Base-by-base conservation (phyloP, 2,329 filamentous ascomycete species). In the Sporothrix humicola region DNA sequence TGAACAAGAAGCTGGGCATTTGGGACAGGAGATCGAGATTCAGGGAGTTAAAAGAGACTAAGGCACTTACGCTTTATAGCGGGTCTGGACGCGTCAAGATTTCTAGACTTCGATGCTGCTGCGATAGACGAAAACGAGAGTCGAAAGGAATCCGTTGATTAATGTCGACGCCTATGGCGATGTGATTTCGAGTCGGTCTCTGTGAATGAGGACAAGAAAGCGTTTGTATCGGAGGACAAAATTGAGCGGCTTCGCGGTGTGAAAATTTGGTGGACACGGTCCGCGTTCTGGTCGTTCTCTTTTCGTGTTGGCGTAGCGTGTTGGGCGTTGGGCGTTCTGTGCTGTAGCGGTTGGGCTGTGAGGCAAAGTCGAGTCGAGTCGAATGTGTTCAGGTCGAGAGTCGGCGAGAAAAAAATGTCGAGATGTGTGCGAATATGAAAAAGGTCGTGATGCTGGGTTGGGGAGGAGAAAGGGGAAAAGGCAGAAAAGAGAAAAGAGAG, bases 21-120 rank as follows among this genome's bases (percentile, higher is more conserved):
- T 20, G 12, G 15, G 31, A 52, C 5, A 9, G 4, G n/a, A 7
- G 68, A 58, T 44, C n/a, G 31, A 58, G 68, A 58, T 46, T 46
- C 20, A n/a, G 17, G 15, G 12, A 61, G 15, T n/a, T 58, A 37
- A n/a, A 61, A 15, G 42, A 59, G 37, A 13, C 20, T 31, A 31
- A 44, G 54, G 69, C 69, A 71, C 69, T 71, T 59, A 71, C 69
- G 69, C 52, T 58, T 58, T 48, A 50, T 12, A 71, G 54, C 52
- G 69, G 52, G 42, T 71, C 69, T 37, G 42, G 54, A 71, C 69
- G 69, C 69, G 69, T 71, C 69, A 52, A 70, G 52, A 37, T 46
- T 69, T 58, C n/a, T 44, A 20, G 68, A 10, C 31, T 69, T 69
- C 68, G 68, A 48, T 23, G 31, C 15, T 20, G 42, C 65, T 54